Conservation (phyloP, 345 rosid genomes). For the Angophora floribunda region DNA sequence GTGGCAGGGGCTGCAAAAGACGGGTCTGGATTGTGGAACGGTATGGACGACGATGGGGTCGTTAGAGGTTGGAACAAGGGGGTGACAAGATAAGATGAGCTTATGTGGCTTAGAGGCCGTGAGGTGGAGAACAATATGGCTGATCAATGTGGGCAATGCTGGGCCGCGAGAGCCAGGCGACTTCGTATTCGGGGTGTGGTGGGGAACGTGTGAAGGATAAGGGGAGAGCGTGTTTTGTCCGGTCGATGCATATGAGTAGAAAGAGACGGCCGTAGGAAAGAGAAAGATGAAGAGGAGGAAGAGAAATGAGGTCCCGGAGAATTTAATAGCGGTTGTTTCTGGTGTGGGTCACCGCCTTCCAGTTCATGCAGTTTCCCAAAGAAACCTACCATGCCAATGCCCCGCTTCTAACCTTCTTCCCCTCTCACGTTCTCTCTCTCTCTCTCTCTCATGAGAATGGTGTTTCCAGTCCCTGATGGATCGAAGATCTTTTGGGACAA, state of each 20-base stretch:
- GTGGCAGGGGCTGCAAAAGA: not conserved
- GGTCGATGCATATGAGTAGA: not conserved
- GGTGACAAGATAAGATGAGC: slow-evolving; percentile 2
- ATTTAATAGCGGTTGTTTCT: not conserved
- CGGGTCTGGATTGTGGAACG: not conserved
- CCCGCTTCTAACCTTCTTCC: not conserved
- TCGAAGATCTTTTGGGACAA: not conserved
- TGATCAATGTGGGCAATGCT: slow-evolving; percentile 6
- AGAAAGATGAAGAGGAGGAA: not conserved
- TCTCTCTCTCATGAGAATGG: not conserved
- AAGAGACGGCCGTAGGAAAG: not conserved
- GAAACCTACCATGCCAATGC: not conserved
- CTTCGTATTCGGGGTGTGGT: not conserved
- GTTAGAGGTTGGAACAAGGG: not conserved
- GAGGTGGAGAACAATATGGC: slow-evolving; percentile 6
- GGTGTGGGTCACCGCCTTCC: not conserved
- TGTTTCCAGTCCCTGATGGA: not conserved
- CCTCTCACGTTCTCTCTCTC: not conserved
- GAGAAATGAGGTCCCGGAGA: not conserved
- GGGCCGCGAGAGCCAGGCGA: not conserved
- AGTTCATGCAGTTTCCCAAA: not conserved
- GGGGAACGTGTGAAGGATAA: slow-evolving; percentile 20
- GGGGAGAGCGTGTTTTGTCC: not conserved
- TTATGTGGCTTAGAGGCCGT: not conserved
- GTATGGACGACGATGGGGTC: not conserved